These are phyloP conservation scores for sorghum (Sorghum bicolor) DNA, from an alignment of 176 grass and related monocot species.

Conservation along the genomic window Sorghum_bicolor_NCBIv3 NC_012876.2:59093501-59094000, in stretches of 20 bases:
- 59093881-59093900: conserved; percentile 69
- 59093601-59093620: conserved; percentile 41
- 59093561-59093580: conserved; percentile 48
- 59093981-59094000: conserved; percentile 67
- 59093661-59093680: conserved; percentile 48
- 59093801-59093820: conserved; percentile 63
- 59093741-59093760: conserved; percentile 51
- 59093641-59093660: conserved; percentile 71
- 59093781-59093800: conserved; percentile 62
- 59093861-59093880: conserved; percentile 64
- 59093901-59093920: conserved; percentile 81
- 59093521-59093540: conserved; percentile 77
- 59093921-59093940: conserved; percentile 49
- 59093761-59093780: conserved; percentile 50
- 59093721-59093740: conserved; percentile 69
- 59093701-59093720: conserved; percentile 65
- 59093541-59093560: conserved; percentile 66
- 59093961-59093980: conserved; percentile 47
- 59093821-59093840: conserved; percentile 68
- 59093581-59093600: conserved; percentile 52
- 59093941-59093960: conserved; percentile 44
- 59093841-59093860: conserved; percentile 64
- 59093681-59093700: conserved; percentile 67
- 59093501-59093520: neutral
- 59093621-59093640: conserved; percentile 62